phyloP scores from a whole-genome alignment of 495 filamentous ascomycete genomes.

The Aspergillus homomorphus region DNA sequence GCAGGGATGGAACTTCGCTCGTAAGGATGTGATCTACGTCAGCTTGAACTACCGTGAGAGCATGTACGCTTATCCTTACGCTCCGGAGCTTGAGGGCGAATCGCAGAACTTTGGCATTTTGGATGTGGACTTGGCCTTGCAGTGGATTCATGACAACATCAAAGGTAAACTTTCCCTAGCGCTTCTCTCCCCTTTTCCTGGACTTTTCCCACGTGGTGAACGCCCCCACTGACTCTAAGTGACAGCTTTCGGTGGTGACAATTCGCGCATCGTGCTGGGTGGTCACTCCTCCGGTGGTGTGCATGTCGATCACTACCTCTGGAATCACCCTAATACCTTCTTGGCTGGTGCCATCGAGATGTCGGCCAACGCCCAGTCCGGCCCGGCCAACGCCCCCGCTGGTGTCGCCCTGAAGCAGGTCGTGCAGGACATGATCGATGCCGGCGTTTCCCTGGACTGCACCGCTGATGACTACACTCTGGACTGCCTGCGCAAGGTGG shows the following conservation, averaged over 20 bases:
- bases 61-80: conserved; percentile 25
- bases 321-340: conserved; percentile 28
- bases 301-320: conserved; percentile 29
- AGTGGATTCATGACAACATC: conserved; percentile 28
- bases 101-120: conserved; percentile 30
- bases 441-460: conserved; percentile 22
- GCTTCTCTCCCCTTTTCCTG: neutral
- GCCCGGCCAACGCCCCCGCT: conserved; percentile 18
- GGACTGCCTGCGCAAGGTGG: conserved; percentile 24
- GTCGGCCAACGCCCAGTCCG: conserved; percentile 28
- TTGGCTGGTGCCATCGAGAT: conserved; percentile 28
- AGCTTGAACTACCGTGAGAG: conserved; percentile 32
- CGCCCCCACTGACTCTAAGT: neutral
- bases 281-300: conserved; percentile 28
- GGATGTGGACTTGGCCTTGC: conserved; percentile 25
- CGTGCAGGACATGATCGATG: conserved; percentile 20
- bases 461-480: conserved; percentile 19
- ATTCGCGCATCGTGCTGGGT: conserved; percentile 25
- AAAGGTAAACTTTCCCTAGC: conserved; percentile 10
- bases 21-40: conserved; percentile 30
- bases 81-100: conserved; percentile 25
- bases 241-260: conserved; percentile 26
- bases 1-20: conserved; percentile 28
- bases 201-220: neutral
- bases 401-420: conserved; percentile 24